Evolutionary conservation across 768 basidiomycete genomes (phyloP).

Genomic region (Boletus sp.): DNA sequence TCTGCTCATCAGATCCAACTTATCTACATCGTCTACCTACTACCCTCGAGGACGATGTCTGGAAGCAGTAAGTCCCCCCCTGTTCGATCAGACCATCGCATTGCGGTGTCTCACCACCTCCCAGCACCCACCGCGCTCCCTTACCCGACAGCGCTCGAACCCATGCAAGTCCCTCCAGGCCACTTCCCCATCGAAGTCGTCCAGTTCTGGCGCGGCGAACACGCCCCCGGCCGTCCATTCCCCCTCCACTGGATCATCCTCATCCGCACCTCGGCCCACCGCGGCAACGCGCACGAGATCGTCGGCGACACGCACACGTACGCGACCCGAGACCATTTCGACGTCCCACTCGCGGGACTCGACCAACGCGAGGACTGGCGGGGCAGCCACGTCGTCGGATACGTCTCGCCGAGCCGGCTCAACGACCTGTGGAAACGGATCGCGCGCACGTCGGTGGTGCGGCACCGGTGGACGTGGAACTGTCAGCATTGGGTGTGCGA

Average conservation of each 20-base stretch:
- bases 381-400: slow-evolving; percentile 26
- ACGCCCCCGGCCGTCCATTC: slow-evolving; percentile 1
- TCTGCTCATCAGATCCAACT: too few relatives aligned
- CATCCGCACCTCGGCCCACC: slow-evolving; percentile 20
- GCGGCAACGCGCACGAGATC: slow-evolving; percentile 29
- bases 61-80: too few relatives aligned
- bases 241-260: slow-evolving; percentile 32
- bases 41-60: too few relatives aligned
- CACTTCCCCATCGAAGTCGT: slow-evolving; percentile 26
- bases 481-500: slow-evolving; percentile 32
- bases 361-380: slow-evolving; percentile 21
- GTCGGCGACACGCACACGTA: slow-evolving; percentile 28
- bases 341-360: slow-evolving; percentile 5
- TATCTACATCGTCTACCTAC: too few relatives aligned
- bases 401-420: slow-evolving; percentile 15
- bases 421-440: slow-evolving; percentile 14
- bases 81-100: too few relatives aligned
- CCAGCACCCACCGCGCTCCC: not conserved
- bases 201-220: slow-evolving; percentile 33
- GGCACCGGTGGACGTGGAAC: slow-evolving; percentile 21
- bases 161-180: slow-evolving; percentile 17
- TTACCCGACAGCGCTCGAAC: slow-evolving; percentile 12
- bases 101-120: not conserved
- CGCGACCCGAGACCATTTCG: slow-evolving; percentile 9
- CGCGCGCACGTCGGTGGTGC: slow-evolving; percentile 17